Evolutionary conservation across 129 eudicot genomes (phyloP).

Genomic region (Dittrichia graveolens): DNA sequence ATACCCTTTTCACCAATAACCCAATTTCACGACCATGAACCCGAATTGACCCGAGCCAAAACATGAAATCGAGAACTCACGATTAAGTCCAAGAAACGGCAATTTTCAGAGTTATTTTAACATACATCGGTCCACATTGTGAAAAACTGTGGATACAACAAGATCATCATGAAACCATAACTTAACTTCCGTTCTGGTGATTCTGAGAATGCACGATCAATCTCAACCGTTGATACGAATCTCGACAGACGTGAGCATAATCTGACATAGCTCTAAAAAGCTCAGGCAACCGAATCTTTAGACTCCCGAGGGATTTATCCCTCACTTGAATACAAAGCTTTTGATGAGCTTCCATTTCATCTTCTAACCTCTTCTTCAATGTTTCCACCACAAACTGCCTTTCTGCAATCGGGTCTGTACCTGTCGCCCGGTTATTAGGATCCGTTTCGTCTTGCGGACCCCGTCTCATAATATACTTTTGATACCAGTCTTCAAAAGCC

Average conservation of each 20-base stretch:
- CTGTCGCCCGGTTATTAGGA: constrained; percentile 41
- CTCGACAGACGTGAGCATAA: constrained; percentile 65
- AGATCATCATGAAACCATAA: constrained; percentile 9
- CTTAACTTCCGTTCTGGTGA: constrained; percentile 40
- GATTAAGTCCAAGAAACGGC: background rate
- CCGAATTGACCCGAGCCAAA: background rate
- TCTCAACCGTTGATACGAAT: constrained; percentile 64
- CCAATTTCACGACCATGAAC: background rate
- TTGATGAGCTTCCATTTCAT: constrained; percentile 79
- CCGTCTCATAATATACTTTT: constrained; percentile 60
- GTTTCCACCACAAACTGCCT: constrained; percentile 71
- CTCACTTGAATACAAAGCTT: constrained; percentile 82
- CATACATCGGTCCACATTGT: constrained; percentile 17
- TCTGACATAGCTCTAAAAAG: constrained; percentile 83
- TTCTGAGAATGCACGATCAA: constrained; percentile 47
- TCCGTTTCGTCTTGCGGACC: constrained; percentile 56
- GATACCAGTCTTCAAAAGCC: constrained; percentile 86
- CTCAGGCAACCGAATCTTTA: constrained; percentile 84
- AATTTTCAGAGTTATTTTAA: constrained; percentile 8
- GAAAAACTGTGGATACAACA: constrained; percentile 24
- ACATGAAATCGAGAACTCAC: background rate
- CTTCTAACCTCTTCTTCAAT: constrained; percentile 75
- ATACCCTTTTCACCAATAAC: background rate
- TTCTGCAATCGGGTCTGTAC: constrained; percentile 55
- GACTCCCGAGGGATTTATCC: constrained; percentile 81